A percentile compares a stretch with the other conserved stretches of the same genome.
These are phyloP conservation scores for Cercospora zeina DNA, from an alignment of 2,329 filamentous ascomycete species.

Conservation along the genomic window DNA sequence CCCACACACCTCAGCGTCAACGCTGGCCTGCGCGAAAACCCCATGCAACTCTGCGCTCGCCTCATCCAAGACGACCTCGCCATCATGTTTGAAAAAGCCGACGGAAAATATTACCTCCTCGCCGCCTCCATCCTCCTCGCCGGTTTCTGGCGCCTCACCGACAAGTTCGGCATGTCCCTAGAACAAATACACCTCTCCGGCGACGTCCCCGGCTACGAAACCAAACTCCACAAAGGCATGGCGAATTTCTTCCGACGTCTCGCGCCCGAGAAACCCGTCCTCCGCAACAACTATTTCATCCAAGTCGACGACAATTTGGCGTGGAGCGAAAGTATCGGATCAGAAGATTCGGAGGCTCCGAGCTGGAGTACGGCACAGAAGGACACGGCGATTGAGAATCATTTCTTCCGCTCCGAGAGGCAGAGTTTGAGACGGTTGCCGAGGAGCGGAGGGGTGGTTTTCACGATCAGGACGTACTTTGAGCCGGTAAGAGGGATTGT, in stretches of 20 bases:
- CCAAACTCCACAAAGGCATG: slow-evolving; percentile 76
- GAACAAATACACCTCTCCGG: slow-evolving; percentile 78
- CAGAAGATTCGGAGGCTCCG: slow-evolving; percentile 62
- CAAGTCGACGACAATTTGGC: slow-evolving; percentile 77
- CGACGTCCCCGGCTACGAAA: slow-evolving; percentile 69
- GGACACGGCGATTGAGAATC: slow-evolving; percentile 68
- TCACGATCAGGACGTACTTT: slow-evolving; percentile 81
- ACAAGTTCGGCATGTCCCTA: slow-evolving; percentile 78
- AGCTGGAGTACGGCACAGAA: slow-evolving; percentile 78
- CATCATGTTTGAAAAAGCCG: slow-evolving; percentile 73
- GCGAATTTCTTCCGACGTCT: slow-evolving; percentile 75
- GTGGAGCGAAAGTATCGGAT: slow-evolving; percentile 75
- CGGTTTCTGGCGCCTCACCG: slow-evolving; percentile 79
- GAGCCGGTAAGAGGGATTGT: slow-evolving; percentile 67
- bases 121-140: slow-evolving; percentile 74
- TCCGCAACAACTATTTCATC: slow-evolving; percentile 82
- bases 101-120: slow-evolving; percentile 79
- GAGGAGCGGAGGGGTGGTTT: slow-evolving; percentile 56
- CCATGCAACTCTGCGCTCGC: slow-evolving; percentile 72
- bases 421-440: slow-evolving; percentile 65
- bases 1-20: slow-evolving; percentile 57
- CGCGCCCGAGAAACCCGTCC: slow-evolving; percentile 64
- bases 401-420: slow-evolving; percentile 75
- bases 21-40: slow-evolving; percentile 60
- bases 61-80: slow-evolving; percentile 80